Percentiles rank a stretch among this genome's conserved stretches.
These are phyloP conservation scores for Quercus alba DNA, from an alignment of 306 rosid species.

Conservation along the genomic window DNA sequence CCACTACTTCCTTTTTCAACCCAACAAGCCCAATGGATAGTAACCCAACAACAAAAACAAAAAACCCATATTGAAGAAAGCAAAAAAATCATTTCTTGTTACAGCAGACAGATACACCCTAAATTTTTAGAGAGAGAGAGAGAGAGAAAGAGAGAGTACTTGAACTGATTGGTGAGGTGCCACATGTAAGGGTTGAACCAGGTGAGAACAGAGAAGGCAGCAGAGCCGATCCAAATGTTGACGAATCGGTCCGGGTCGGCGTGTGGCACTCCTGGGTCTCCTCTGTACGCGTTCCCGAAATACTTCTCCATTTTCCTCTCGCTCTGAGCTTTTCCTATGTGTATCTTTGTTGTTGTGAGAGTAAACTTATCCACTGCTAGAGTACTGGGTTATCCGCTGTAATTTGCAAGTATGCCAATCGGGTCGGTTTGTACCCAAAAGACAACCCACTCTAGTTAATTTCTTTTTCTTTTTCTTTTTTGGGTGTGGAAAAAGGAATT, in stretches of 20 bases:
- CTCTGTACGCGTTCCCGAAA: slow-evolving; percentile 84
- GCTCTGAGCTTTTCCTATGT: background rate
- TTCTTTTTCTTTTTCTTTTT: too few species aligned
- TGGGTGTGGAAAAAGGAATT: too few species aligned
- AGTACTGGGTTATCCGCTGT: too few species aligned
- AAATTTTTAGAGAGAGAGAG: background rate
- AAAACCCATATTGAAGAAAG: background rate
- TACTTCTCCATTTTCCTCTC: slow-evolving; percentile 73
- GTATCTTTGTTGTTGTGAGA: too few species aligned
- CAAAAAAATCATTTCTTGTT: background rate
- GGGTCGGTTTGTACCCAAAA: too few species aligned
- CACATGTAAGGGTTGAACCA: slow-evolving; percentile 69
- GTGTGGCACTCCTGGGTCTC: slow-evolving; percentile 93
- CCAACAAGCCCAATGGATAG: too few species aligned
- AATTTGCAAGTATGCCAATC: too few species aligned
- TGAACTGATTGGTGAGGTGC: slow-evolving; percentile 65
- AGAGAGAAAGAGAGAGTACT: slow-evolving; percentile 36
- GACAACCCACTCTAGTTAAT: too few species aligned
- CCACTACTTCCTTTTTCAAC: too few species aligned
- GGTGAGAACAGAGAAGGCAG: slow-evolving; percentile 46
- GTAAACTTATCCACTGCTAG: too few species aligned
- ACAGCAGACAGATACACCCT: background rate
- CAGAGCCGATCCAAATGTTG: slow-evolving; percentile 74
- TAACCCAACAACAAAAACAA: background rate
- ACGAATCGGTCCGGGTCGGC: slow-evolving; percentile 55